A percentile compares a stretch with the other conserved stretches of the same genome.
Evolutionary conservation across 1,139 yeast genomes (phyloP).

Genomic region (Insectozyma bohioensis): DNA sequence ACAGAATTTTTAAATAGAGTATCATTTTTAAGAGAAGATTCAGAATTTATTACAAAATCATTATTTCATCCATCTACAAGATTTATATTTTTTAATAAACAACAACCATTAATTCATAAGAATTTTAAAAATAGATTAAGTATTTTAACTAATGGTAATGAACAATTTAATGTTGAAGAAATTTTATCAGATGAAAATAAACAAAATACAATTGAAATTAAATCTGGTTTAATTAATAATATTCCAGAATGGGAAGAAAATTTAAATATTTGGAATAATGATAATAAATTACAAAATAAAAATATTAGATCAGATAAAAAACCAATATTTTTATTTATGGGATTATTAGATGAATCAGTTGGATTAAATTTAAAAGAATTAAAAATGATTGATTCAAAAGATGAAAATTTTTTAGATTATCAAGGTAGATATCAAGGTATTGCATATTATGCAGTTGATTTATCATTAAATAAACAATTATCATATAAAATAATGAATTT

Average conservation of each 20-base stretch:
- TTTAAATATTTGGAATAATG: slow-evolving; percentile 28
- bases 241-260: slow-evolving; percentile 25
- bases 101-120: slow-evolving; percentile 39
- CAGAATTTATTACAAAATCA: slow-evolving; percentile 56
- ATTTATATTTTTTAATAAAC: slow-evolving; percentile 50
- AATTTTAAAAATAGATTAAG: slow-evolving; percentile 29
- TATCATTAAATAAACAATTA: slow-evolving; percentile 36
- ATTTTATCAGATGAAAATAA: slow-evolving; percentile 4
- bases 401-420: slow-evolving; percentile 38
- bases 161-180: slow-evolving; percentile 20
- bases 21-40: slow-evolving; percentile 72
- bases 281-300: slow-evolving; percentile 35
- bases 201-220: slow-evolving; percentile 13
- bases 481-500: slow-evolving; percentile 21
- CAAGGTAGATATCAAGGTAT: slow-evolving; percentile 62
- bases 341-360: slow-evolving; percentile 59
- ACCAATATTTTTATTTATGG: slow-evolving; percentile 62
- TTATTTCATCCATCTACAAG: slow-evolving; percentile 52
- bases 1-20: slow-evolving; percentile 71
- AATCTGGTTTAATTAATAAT: slow-evolving; percentile 13
- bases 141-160: slow-evolving; percentile 36
- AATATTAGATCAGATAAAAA: slow-evolving; percentile 31
- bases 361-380: slow-evolving; percentile 32
- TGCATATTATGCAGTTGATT: slow-evolving; percentile 78
- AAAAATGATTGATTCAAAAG: slow-evolving; percentile 24